A percentile compares a stretch with the other conserved stretches of the same genome.
Conservation (phyloP, 2,329 filamentous ascomycete species). For the Monilinia aucupariae region DNA sequence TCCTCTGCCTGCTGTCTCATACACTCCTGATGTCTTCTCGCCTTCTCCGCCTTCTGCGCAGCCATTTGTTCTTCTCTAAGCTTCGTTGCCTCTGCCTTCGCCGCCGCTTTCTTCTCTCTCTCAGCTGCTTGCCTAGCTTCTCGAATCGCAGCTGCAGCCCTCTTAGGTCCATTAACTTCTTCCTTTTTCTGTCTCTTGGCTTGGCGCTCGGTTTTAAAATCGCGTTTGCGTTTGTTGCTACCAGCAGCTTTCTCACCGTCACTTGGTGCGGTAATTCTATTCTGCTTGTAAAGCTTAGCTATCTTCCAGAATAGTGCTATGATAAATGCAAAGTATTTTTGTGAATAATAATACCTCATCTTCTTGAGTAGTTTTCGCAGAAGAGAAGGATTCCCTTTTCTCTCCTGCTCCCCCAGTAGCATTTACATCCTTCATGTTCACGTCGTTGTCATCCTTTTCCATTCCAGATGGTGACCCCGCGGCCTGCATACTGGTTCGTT, state of each 20-base stretch:
- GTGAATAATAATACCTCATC: slow-evolving; percentile 1
- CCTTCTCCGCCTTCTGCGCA: background rate
- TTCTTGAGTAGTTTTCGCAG: background rate
- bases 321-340: background rate
- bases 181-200: slow-evolving; percentile 8
- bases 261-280: background rate
- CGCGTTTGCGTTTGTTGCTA: slow-evolving; percentile 11
- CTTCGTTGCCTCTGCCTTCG: background rate
- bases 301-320: background rate
- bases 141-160: background rate
- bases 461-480: background rate
- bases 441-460: background rate
- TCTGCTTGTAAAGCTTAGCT: slow-evolving; percentile 2
- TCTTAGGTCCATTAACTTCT: background rate
- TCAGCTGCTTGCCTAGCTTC: slow-evolving; percentile 1
- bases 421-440: background rate
- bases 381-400: background rate
- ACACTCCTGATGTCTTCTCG: background rate
- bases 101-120: background rate
- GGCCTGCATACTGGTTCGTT: background rate
- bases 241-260: background rate
- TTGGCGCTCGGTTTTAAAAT: slow-evolving; percentile 11
- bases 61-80: background rate
- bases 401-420: background rate
- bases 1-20: slow-evolving; percentile 1